Evolutionary conservation across 2,329 filamentous ascomycete species (phyloP), one percentile per base, ranked within the genome.

Genomic region (Stenocarpella maydis): DNA sequence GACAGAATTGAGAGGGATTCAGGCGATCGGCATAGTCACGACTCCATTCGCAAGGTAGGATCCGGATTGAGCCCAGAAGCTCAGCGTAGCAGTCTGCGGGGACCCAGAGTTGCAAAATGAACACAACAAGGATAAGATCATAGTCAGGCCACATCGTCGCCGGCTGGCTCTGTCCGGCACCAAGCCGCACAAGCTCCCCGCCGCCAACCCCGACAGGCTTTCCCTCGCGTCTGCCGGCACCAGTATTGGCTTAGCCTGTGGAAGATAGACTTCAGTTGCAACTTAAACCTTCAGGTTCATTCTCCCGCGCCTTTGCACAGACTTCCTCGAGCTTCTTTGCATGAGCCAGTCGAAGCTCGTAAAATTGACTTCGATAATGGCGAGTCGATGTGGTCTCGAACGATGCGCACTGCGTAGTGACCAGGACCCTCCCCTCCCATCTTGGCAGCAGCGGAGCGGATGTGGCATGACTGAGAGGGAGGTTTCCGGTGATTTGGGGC

Each of bases 401-500:
- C 31, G 34, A 65, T 65, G 45, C n/a, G 24, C 31, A 10, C 10
- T 28, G n/a, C 31, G 45, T 21, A 39, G 34, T 39, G 55, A 34
- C 41, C 55, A 41, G 6, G 15, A 17, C 41, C 12, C 39, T 43
- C 37, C 41, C 58, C 55, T 43, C 24, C 45, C 61, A 41, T 65
- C 61, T 65, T 65, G 61, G 61, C 61, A 65, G 52, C 21, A 65
- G 49, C 61, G 61, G 61, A 52, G 49, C 61, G 45, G 47, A 65
- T 43, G 34, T 53, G 45, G 24, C 49, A 19, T 65, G 61, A 53
- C 21, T 21, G 24, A 43, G 61, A 52, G 61, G 45, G 45, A 31
- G 41, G 47, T 9, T 28, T 52, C 61, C 49, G 49, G 37, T 34
- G n/a, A 24, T 15, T 37, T 63, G 58, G 43, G 43, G 21, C 21